These are phyloP conservation scores for Solanum rostratum DNA, from an alignment of 257 asterid genomes.

Conservation along the genomic window DNA sequence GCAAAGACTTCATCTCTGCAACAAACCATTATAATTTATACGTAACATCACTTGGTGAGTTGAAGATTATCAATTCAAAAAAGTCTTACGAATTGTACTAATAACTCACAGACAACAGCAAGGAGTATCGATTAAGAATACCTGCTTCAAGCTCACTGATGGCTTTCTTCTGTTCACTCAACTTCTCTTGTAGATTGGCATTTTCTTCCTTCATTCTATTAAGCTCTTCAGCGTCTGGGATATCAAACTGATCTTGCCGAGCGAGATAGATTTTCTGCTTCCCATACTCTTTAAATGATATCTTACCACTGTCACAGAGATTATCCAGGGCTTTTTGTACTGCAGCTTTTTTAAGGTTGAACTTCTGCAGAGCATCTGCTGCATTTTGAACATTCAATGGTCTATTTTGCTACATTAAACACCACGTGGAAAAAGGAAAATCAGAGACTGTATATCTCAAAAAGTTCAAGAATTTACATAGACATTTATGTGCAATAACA, in stretches of 20 bases:
- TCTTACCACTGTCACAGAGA: conserved; percentile 40
- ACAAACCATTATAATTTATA: not conserved
- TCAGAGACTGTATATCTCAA: not conserved
- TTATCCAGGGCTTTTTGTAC: conserved; percentile 43
- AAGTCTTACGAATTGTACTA: not conserved
- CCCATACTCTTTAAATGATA: conserved; percentile 80
- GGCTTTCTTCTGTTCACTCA: conserved; percentile 46
- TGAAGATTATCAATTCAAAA: not conserved
- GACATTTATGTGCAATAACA: not conserved
- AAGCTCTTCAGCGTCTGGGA: conserved; percentile 82
- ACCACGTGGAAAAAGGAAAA: not conserved
- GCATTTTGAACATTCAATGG: conserved; percentile 46
- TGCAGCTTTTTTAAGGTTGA: conserved; percentile 43
- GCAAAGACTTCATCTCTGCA: conserved; percentile 75
- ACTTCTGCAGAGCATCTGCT: conserved; percentile 50
- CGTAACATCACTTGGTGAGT: not conserved
- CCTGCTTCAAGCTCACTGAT: conserved; percentile 69
- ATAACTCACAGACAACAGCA: not conserved
- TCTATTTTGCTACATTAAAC: conserved; percentile 36
- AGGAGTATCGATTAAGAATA: conserved; percentile 6
- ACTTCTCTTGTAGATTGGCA: conserved; percentile 54
- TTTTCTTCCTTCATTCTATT: conserved; percentile 72
- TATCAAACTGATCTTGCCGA: conserved; percentile 87
- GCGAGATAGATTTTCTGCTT: conserved; percentile 94
- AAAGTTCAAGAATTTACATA: not conserved